Evolutionary conservation across 768 basidiomycete genomes (phyloP), one percentile per base, ranked within the genome.

Genomic region (Rhodotorula graminis): DNA sequence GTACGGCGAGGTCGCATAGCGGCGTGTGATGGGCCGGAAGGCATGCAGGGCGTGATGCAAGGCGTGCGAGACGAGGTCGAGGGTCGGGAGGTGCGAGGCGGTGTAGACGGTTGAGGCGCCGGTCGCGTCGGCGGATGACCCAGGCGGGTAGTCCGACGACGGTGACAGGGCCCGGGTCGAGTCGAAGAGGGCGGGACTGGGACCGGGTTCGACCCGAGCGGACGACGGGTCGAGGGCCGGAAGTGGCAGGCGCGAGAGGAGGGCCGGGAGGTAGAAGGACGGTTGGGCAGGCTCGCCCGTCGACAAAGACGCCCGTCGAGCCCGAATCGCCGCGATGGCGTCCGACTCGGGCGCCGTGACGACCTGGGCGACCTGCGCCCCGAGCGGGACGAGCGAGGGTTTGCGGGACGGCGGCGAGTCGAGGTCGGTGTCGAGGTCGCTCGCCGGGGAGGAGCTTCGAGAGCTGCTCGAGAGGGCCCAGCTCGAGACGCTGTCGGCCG

Each of bases 21-120:
- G 23, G 79, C 79, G 15, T 0, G 69, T 67, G 83, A 77, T 25
- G 0, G 91, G 91, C 31, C 78, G 84, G 82, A 96, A 93, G 60
- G 84, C 80, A 77, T 94, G 91, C 55, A 96, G 82, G 0, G 91
- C 90, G 80, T 88, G 89, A 81, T 97, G 94, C 15, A 97, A 82
- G 0, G 90, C 89, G 44, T 94, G 80, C 14, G 92, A 93, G 7
- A 86, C 89, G 0, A 89, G 87, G 79, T 96, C 93, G 44, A 96
- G 93, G 76, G 89, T 83, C 0, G 94, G 93, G 15, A 96, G 83
- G 37, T 88, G 88, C 2, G 90, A 89, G 74, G 87, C 85, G 5
- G 92, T 92, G 16, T 85, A 70, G 86, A 81, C 1, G 87, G 85
- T 40, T 82, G 84, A 11, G 9, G 56, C 37, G 67, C 44, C 75